These are phyloP conservation scores for Kalmusia sp. DNA, from an alignment of 2,329 filamentous ascomycete species.

Conservation along the genomic window DNA sequence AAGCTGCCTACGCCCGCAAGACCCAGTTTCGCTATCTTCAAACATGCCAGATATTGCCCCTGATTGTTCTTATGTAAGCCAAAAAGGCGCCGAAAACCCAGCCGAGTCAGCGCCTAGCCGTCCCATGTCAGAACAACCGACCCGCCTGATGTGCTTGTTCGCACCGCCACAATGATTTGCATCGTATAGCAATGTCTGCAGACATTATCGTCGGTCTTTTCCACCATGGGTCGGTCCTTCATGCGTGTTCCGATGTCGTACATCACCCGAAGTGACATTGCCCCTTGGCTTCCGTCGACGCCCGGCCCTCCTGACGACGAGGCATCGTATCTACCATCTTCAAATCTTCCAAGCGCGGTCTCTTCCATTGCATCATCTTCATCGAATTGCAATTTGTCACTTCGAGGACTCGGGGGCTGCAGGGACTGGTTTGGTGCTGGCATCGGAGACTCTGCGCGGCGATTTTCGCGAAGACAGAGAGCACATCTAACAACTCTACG, in stretches of 20 bases:
- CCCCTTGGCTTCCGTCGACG: neutral
- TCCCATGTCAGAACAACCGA: neutral
- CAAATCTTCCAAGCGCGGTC: neutral
- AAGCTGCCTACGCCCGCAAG: neutral
- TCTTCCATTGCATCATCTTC: too few relatives aligned
- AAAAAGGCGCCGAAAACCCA: neutral
- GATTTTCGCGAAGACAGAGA: neutral
- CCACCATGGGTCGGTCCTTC: neutral
- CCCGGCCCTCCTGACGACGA: neutral
- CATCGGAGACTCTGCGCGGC: neutral
- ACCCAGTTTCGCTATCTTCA: neutral
- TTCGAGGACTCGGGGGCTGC: neutral
- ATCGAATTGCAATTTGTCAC: neutral
- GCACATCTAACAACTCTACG: neutral
- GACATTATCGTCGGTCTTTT: neutral
- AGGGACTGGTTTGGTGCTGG: neutral
- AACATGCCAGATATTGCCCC: neutral
- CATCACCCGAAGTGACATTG: neutral
- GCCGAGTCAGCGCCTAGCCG: neutral
- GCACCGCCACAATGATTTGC: neutral
- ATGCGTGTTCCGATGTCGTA: neutral
- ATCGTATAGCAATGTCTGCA: neutral
- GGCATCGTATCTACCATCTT: neutral
- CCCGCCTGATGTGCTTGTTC: neutral
- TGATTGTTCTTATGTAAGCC: conserved; percentile 5